Conservation (phyloP, 73 alveolate genomes). For the Paramecium pentaurelia region DNA sequence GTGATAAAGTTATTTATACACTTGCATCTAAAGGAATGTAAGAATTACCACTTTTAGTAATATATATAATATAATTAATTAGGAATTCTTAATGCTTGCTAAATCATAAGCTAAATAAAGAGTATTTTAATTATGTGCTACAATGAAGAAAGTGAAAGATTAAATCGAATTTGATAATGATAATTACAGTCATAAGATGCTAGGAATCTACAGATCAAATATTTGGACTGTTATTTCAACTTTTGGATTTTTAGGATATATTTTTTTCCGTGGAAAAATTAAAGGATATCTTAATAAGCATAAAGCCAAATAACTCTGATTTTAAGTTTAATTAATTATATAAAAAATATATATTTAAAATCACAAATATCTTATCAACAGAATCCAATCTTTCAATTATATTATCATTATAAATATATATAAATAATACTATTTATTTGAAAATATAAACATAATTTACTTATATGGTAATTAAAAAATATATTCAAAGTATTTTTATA, state of each 20-base stretch:
- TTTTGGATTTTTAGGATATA: background rate
- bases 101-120: constrained; percentile 19
- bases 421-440: too few species aligned
- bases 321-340: background rate
- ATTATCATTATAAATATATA: too few species aligned
- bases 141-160: background rate
- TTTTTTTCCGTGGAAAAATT: constrained; percentile 10
- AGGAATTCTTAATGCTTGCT: constrained; percentile 1
- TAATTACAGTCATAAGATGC: constrained; percentile 5
- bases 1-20: background rate
- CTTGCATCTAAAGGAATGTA: background rate
- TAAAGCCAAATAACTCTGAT: background rate
- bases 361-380: too few species aligned
- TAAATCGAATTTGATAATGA: constrained; percentile 26
- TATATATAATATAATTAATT: background rate
- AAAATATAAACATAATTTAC: too few species aligned
- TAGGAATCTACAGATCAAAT: constrained; percentile 14
- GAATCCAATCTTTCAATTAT: too few species aligned
- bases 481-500: too few species aligned
- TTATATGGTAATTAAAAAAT: too few species aligned
- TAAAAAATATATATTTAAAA: too few species aligned
- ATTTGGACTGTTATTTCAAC: constrained; percentile 23
- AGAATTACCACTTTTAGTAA: background rate
- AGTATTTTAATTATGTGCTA: constrained; percentile 13
- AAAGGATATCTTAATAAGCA: constrained; percentile 6